A percentile compares a stretch with the other conserved stretches of the same genome.
These are phyloP conservation scores for Jackrogersella minutella DNA, from an alignment of 495 filamentous ascomycete species.

Conservation along the genomic window DNA sequence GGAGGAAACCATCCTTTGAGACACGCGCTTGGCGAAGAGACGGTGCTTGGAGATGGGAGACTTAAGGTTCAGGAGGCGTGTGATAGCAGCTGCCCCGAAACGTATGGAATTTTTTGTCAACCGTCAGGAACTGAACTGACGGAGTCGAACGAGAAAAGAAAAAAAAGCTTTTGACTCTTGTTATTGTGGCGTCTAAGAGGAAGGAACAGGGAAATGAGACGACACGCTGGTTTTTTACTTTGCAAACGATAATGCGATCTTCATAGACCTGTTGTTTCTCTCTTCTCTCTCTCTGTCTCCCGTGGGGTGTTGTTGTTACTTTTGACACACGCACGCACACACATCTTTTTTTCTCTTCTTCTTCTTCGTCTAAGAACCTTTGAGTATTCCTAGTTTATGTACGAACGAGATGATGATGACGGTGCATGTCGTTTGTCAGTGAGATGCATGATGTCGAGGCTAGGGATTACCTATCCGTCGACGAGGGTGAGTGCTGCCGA, in stretches of 20 bases:
- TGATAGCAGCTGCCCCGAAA: neutral
- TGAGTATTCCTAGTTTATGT: constrained; percentile 11
- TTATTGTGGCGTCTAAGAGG: constrained; percentile 35
- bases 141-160: constrained; percentile 11
- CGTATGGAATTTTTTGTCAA: constrained; percentile 36
- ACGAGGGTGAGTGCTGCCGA: no score
- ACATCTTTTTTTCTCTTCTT: neutral
- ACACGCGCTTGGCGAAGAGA: neutral
- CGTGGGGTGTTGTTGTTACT: neutral
- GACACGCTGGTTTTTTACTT: constrained; percentile 35
- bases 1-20: constrained; percentile 11
- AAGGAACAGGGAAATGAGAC: constrained; percentile 35
- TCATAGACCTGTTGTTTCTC: constrained; percentile 38
- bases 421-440: neutral
- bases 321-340: neutral
- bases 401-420: constrained; percentile 8
- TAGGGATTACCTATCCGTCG: no score
- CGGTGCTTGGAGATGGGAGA: constrained; percentile 8
- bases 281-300: no score
- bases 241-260: constrained; percentile 42
- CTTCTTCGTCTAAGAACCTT: constrained; percentile 1
- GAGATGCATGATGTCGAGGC: no score
- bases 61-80: neutral
- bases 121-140: neutral
- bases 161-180: constrained; percentile 20